phyloP scores from a whole-genome alignment of 768 basidiomycete species.

The Suillus weaverae region DNA sequence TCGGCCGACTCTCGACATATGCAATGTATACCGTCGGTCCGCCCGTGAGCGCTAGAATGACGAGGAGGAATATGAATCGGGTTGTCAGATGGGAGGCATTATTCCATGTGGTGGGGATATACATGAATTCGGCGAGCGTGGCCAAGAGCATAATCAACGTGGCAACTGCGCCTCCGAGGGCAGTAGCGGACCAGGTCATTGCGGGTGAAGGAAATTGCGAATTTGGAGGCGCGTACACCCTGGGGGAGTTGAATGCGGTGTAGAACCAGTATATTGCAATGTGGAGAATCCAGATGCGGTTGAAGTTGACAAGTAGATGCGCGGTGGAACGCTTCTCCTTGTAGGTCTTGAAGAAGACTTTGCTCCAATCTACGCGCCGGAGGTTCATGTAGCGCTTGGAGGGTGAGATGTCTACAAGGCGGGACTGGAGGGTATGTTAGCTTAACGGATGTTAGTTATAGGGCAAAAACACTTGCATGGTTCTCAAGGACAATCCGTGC shows the following conservation, averaged over 20 bases:
- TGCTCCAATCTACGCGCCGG: slow-evolving; percentile 89
- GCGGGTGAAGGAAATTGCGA: slow-evolving; percentile 71
- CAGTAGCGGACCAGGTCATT: slow-evolving; percentile 95
- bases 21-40: slow-evolving; percentile 96
- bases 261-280: slow-evolving; percentile 94
- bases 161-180: slow-evolving; percentile 94
- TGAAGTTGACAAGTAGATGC: slow-evolving; percentile 98
- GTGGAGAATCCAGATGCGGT: slow-evolving; percentile 97
- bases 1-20: slow-evolving; percentile 67
- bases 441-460: background rate
- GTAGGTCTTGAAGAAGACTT: slow-evolving; percentile 98
- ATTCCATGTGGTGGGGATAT: slow-evolving; percentile 99
- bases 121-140: slow-evolving; percentile 92
- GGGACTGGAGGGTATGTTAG: slow-evolving; percentile 54
- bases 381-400: slow-evolving; percentile 93
- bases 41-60: slow-evolving; percentile 89
- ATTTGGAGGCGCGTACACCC: slow-evolving; percentile 77
- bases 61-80: slow-evolving; percentile 85
- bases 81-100: slow-evolving; percentile 97
- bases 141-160: slow-evolving; percentile 92
- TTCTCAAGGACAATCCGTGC: slow-evolving; percentile 88
- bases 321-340: slow-evolving; percentile 92
- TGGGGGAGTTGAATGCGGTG: slow-evolving; percentile 96
- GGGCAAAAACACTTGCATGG: slow-evolving; percentile 52
- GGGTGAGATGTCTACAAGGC: slow-evolving; percentile 88